Evolutionary conservation across 345 rosid genomes (phyloP).

Genomic region (Boechera stricta): DNA sequence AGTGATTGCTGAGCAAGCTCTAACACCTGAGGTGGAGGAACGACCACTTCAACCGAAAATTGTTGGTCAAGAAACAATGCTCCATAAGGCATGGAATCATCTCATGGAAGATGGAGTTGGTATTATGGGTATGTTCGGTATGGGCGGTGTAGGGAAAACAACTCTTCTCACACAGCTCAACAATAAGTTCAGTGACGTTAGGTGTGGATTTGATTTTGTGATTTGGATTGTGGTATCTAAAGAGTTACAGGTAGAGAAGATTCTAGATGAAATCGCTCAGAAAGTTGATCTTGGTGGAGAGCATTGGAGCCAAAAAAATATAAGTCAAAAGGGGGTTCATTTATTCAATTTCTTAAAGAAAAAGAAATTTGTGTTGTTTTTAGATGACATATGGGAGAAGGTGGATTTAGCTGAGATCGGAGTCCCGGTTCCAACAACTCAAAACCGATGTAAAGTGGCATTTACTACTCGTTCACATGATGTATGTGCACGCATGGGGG

Average conservation of each 20-base stretch:
- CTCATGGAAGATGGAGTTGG: constrained; percentile 24
- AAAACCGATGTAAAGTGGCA: constrained; percentile 14
- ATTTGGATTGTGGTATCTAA: constrained; percentile 30
- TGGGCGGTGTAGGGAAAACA: constrained; percentile 21
- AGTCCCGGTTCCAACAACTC: constrained; percentile 6
- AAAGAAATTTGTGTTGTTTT: constrained; percentile 29
- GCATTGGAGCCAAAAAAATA: constrained; percentile 1
- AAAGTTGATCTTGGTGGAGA: not conserved
- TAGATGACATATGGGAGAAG: constrained; percentile 35
- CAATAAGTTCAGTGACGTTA: constrained; percentile 9
- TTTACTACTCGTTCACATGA: constrained; percentile 27
- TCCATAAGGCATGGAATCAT: constrained; percentile 1
- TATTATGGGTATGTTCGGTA: not conserved
- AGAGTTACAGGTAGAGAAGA: constrained; percentile 11
- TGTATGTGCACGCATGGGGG: constrained; percentile 27
- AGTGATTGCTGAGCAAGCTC: constrained; percentile 17
- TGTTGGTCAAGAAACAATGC: constrained; percentile 1
- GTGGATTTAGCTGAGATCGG: constrained; percentile 28
- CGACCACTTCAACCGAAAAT: constrained; percentile 1
- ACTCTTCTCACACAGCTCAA: constrained; percentile 36
- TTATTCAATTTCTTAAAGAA: constrained; percentile 9
- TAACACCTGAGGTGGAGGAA: not conserved
- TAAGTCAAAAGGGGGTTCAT: not conserved
- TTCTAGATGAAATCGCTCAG: constrained; percentile 7
- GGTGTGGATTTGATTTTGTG: constrained; percentile 8